Conservation (phyloP, 495 filamentous ascomycete species). For the Penicillium odoratum region DNA sequence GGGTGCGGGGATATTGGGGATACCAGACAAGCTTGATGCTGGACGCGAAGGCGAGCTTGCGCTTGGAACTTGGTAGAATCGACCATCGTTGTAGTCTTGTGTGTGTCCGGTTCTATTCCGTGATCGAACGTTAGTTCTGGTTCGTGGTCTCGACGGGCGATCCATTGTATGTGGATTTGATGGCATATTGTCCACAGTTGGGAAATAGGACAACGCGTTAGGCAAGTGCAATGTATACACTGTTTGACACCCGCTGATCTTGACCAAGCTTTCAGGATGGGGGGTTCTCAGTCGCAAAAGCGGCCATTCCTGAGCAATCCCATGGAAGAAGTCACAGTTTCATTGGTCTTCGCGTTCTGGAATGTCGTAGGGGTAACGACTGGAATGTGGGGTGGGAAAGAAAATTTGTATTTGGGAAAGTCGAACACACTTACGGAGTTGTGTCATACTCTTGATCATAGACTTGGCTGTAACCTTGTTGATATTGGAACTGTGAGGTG, state of each 20-base stretch:
- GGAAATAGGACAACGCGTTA: conserved; percentile 5
- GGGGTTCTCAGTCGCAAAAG: background rate
- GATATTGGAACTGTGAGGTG: conserved; percentile 20
- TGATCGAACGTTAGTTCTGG: conserved; percentile 36
- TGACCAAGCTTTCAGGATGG: background rate
- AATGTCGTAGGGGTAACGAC: conserved; percentile 16
- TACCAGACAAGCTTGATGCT: conserved; percentile 54
- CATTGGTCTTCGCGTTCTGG: conserved; percentile 11
- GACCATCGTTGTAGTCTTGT: conserved; percentile 23
- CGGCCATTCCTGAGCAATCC: conserved; percentile 10
- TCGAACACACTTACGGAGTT: conserved; percentile 41
- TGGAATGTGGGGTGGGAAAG: conserved; percentile 26
- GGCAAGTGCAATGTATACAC: conserved; percentile 12
- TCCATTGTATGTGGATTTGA: conserved; percentile 16
- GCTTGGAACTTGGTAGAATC: conserved; percentile 35
- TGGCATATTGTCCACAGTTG: background rate
- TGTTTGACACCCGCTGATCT: conserved; percentile 10
- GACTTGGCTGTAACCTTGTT: conserved; percentile 21
- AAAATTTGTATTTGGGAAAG: conserved; percentile 6
- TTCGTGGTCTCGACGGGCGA: conserved; percentile 17
- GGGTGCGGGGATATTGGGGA: conserved; percentile 58
- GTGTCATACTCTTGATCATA: conserved; percentile 27
- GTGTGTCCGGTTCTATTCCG: conserved; percentile 29
- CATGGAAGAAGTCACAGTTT: conserved; percentile 7
- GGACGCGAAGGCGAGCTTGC: conserved; percentile 47